A percentile compares a stretch with the other conserved stretches of the same genome.
phyloP scores from a whole-genome alignment of 768 basidiomycete genomes.

The Lepiota brunneoincarnata region DNA sequence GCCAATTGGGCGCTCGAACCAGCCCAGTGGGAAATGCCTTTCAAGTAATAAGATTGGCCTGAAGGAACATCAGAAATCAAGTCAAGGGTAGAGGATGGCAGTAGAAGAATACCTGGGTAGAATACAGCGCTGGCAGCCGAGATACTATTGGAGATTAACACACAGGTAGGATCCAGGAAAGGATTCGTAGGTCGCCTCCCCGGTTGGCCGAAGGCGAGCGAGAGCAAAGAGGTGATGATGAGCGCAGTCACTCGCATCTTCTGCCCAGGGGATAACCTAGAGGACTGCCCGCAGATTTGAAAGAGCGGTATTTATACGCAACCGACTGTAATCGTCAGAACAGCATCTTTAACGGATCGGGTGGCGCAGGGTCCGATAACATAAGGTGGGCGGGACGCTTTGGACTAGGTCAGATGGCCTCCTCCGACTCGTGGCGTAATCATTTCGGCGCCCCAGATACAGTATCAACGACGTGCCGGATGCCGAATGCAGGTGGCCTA shows the following conservation, averaged over 20 bases:
- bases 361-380: too few relatives aligned
- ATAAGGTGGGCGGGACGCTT: too few relatives aligned
- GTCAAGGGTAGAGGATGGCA: not conserved
- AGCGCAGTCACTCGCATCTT: not conserved
- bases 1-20: slow-evolving; percentile 41
- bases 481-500: too few relatives aligned
- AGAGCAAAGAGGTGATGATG: not conserved
- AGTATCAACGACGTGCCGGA: too few relatives aligned
- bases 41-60: slow-evolving; percentile 30
- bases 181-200: not conserved
- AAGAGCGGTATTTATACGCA: too few relatives aligned
- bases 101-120: slow-evolving; percentile 30
- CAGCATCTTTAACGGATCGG: too few relatives aligned
- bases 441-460: too few relatives aligned
- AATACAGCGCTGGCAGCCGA: slow-evolving; percentile 46
- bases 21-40: slow-evolving; percentile 50
- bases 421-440: too few relatives aligned
- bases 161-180: slow-evolving; percentile 27
- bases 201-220: not conserved
- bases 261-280: not conserved
- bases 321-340: too few relatives aligned
- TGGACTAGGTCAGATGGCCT: too few relatives aligned
- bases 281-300: too few relatives aligned
- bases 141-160: slow-evolving; percentile 32
- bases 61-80: not conserved